Base-by-base conservation (phyloP, 2,329 filamentous ascomycete genomes). In the Paradendryphiella salina region DNA sequence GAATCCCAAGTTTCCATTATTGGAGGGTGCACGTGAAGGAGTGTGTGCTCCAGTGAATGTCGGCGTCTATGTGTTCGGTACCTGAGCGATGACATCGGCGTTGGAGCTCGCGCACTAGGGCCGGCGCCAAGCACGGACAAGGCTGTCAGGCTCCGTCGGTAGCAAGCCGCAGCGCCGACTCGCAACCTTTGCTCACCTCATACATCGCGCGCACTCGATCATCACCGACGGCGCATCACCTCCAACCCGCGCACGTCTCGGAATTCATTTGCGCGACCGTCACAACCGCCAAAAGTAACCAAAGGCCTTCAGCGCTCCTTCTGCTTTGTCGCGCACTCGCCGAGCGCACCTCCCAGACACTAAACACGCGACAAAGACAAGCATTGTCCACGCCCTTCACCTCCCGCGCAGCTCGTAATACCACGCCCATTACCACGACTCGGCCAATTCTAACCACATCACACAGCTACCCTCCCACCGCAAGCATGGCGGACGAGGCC, bases 401-500 rank as follows among this genome's bases (percentile, higher is more conserved):
- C 40, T 35, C 41, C 34, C 52, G 48, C 50, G 46, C 56, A 34
- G 37, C 37, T 46, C 36, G 53, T 60, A 57, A 43, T 41, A 50
- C 34, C 29, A 35, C 50, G 58, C 47, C 46, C 46, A n/a, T 41
- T 36, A 43, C 40, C 46, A 42, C 36, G 32, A 36, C 18, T 32
- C 29, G 31, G 39, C 37, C 33, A 32, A 13, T 41, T 57, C 54
- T 61, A 52, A 63, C 52, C 40, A 44, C 41, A 32, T 29, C 43
- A 23, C 49, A 40, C 43, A 54, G 42, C 42, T 40, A 31, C 20
- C 41, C 35, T 20, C 15, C 44, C 14, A 42, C 38, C 45, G 50
- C 58, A 54, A 51, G 50, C 42, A 82, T 82, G 80, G 77, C 79
- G 47, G 79, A 79, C 63, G 79, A 80, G 63, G 75, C 77, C 52